Evolutionary conservation across 345 rosid genomes (phyloP), one percentile per base, ranked within the genome.

Genomic region (Populus tremula): DNA sequence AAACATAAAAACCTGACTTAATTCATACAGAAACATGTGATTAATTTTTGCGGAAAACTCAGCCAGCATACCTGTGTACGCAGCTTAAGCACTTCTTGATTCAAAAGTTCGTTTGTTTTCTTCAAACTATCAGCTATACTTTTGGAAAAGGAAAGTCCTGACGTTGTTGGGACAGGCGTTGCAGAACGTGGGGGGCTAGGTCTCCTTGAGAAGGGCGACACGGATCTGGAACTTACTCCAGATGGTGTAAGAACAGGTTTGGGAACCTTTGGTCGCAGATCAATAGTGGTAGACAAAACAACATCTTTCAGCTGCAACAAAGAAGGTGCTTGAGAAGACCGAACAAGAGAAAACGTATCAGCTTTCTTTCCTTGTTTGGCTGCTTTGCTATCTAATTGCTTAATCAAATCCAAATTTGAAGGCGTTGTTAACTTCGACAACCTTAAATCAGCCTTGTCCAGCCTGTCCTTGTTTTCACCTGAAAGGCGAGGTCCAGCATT

Each of bases 131-230:
- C 97, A 14, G 90, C 78, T 69, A 91, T 79, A 81, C 89, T 92
- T 82, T 90, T 91, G 12, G 98, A 92, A 56, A 93, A 93, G 18
- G 87, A 90, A 79, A 96, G 91, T 67, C 98, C 98, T 10, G 90
- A 83, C 6, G 90, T 87, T 21, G 93, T 91, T 72, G 97, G 97
- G 77, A 96, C 88, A 47, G 98, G 98, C 29, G 99, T 96, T 21
- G 93, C 94, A 76, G 94, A 96, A 74, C 97, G 96, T 62, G 98
- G 97, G 29, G 99, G 98, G 75, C 99, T 93, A 72, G 97, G 87
- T 81, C 90, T 93, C 87, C 96, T 88, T 17, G 98, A 93, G 87
- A 96, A 93, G 84, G 97, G 99, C 45, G 99, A 96, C 76, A 96
- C 93, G 1, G 99, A 92, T 86, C 98, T 88, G 27, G 99, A 96